phyloP scores from a whole-genome alignment of 495 filamentous ascomycete genomes.

The Lepidopterella palustris region DNA sequence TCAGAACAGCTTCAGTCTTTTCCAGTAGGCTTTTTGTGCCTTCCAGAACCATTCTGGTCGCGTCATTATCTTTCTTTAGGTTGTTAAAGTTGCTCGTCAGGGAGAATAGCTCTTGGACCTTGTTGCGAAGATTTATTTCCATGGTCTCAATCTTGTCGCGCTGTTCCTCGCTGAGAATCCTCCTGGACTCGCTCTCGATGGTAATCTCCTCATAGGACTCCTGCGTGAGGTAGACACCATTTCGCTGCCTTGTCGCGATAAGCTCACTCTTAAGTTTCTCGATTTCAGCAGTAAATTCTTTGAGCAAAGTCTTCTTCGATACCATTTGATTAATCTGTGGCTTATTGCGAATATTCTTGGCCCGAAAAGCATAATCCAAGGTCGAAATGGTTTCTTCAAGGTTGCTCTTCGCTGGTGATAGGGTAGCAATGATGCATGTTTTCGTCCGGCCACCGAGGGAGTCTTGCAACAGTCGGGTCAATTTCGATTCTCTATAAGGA shows the following conservation, averaged over 20 bases:
- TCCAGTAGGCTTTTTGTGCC: constrained; percentile 74
- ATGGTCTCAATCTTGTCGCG: constrained; percentile 85
- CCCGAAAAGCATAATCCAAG: constrained; percentile 91
- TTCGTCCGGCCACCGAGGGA: constrained; percentile 93
- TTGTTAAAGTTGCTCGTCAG: constrained; percentile 77
- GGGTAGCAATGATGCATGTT: constrained; percentile 96
- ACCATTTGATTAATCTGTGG: constrained; percentile 88
- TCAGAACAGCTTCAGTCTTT: constrained; percentile 77
- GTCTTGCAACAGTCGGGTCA: constrained; percentile 91
- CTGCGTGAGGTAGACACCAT: constrained; percentile 85
- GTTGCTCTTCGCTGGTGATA: constrained; percentile 90
- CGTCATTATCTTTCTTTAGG: constrained; percentile 80
- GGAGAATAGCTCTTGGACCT: constrained; percentile 81
- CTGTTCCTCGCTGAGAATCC: constrained; percentile 88
- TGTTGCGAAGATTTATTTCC: constrained; percentile 81
- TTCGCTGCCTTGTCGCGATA: constrained; percentile 85
- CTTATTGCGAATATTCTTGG: constrained; percentile 97
- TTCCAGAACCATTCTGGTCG: constrained; percentile 60
- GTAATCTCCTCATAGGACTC: constrained; percentile 82
- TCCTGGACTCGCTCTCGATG: constrained; percentile 83
- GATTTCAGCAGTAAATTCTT: constrained; percentile 88
- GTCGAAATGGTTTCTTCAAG: constrained; percentile 97
- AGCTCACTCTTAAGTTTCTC: constrained; percentile 90
- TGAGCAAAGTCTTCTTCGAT: constrained; percentile 83
- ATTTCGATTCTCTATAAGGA: constrained; percentile 92